phyloP scores from a whole-genome alignment of 352 stramenopile species.

The Pythium periplocum region DNA sequence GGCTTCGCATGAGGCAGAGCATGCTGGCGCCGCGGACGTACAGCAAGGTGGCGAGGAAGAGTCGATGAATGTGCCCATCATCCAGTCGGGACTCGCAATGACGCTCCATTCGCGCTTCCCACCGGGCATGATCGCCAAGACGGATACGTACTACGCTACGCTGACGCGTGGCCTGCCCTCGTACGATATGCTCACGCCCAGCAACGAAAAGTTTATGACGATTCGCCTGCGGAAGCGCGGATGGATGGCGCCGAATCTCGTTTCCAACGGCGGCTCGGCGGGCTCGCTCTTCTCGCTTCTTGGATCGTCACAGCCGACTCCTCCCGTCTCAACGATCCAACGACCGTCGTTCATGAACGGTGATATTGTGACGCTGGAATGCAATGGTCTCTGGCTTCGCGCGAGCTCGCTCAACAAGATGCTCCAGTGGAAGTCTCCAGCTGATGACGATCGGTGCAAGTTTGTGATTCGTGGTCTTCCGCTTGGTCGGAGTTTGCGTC shows the following conservation, averaged over 20 bases:
- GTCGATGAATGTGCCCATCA: slow-evolving; percentile 26
- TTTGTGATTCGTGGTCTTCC: slow-evolving; percentile 81
- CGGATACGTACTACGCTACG: slow-evolving; percentile 81
- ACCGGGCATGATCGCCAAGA: slow-evolving; percentile 80
- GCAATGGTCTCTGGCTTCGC: slow-evolving; percentile 81
- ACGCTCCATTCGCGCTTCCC: slow-evolving; percentile 68
- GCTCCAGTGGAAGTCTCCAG: slow-evolving; percentile 81
- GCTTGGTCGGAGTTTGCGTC: slow-evolving; percentile 60
- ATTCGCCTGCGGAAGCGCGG: slow-evolving; percentile 75
- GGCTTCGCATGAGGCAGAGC: slow-evolving; percentile 27
- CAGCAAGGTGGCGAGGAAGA: slow-evolving; percentile 1
- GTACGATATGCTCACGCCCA: slow-evolving; percentile 81
- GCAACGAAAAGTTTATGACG: slow-evolving; percentile 80
- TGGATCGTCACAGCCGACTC: background rate
- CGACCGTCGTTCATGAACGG: slow-evolving; percentile 76
- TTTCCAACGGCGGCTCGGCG: slow-evolving; percentile 2
- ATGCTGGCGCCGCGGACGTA: slow-evolving; percentile 10
- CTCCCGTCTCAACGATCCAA: slow-evolving; percentile 13
- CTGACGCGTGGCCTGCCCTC: slow-evolving; percentile 60
- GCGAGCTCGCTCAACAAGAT: slow-evolving; percentile 73
- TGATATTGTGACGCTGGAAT: slow-evolving; percentile 84
- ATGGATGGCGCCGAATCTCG: slow-evolving; percentile 38
- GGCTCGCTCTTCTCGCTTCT: slow-evolving; percentile 3
- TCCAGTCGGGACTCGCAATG: slow-evolving; percentile 68
- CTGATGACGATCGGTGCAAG: slow-evolving; percentile 82